Evolutionary conservation across 805 yeast species (phyloP), one percentile per base, ranked within the genome.

Genomic region (Candida golubevii): DNA sequence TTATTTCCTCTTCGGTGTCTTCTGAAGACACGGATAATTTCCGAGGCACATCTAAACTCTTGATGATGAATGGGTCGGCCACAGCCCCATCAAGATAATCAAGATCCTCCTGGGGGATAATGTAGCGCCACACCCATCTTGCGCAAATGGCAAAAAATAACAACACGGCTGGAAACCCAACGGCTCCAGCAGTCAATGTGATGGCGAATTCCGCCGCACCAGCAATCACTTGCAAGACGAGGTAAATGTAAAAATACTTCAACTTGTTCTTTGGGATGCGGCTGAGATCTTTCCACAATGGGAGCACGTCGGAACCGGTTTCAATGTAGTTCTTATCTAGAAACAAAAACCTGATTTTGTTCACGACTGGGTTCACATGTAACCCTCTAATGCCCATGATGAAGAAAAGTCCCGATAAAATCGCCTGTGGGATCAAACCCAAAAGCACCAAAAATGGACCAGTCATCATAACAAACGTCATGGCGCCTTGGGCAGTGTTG

Each of bases 111-210:
- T 56, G 51, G 0, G 86, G 82, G 42, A 90, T 85, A 1, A 84
- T 58, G 41, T 58, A 61, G 0, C 85, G 86, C 67, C 95, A 81
- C 7, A 75, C 54, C 57, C 80, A 74, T 46, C 62, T 62, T 14
- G 85, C 79, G 10, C 88, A 79, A 1, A 80, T 66, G 18, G 84
- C 74, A 46, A 87, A 90, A 42, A 82, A 75, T 57, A 91, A 63
- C 39, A 91, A 66, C 0, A 93, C 87, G 3, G 88, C 84, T 0
- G 99, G 98, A 58, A 93, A 91, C 2, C 96, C 98, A 29, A 91
- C 88, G 0, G 98, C 97, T 0, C 93, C 98, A 47, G 74, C 80
- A 0, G 97, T 88, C 58, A 83, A 78, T 0, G 95, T 85, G 29
- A 91, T 88, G 0, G 82, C 93, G 51, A 88, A 84, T 59, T 95